Base-by-base conservation (phyloP, 148 eudicot genomes). In the Polygonum aviculare region DNA sequence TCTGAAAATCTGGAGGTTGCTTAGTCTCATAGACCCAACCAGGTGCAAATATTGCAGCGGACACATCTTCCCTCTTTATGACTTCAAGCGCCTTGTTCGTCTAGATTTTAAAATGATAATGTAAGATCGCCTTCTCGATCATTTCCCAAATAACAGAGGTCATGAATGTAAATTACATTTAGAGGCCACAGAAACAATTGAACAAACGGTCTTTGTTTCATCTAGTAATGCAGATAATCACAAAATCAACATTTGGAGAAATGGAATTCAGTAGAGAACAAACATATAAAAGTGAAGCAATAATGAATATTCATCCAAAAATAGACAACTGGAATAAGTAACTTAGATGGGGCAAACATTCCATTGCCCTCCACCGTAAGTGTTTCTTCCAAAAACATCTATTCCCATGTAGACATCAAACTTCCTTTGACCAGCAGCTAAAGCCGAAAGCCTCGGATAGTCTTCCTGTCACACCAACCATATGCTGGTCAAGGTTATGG, bases 31-130 rank as follows among this genome's bases (percentile, higher is more conserved):
- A 92, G 74, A 94, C 86, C 98, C 98, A 94, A 77, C 97, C 98
- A 82, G 98, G 98, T 77, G 98, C 98, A 85, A 91, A 94, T 74
- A 94, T 83, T 71, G 98, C 95, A 78, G 98, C 97, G 69, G 98
- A 94, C 74, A 94, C 97, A 74, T 83, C 86, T 74, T 80, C 78
- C 74, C 85, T 81, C 87, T 83, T 91, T 75, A 94, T 70, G 45
- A 89, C 93, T 75, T 94, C 95, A 69, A 94, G 90, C 39, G 98
- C 98, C 62, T 81, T 80, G 82, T 90, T 87, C 76, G 97, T 94
- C 98, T 94, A 85, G 73, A 78, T 69, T 59, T 57, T 15, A 16
- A 74, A 82, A 57, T 44, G 47, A 44, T 38, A 19, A 69, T 44
- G 6, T 10, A 39, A 74, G 50, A 79, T 73, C n/a, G 70, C 12